Evolutionary conservation across 2,329 filamentous ascomycete genomes (phyloP).

Genomic region (Aspergillus quadrilineatus): DNA sequence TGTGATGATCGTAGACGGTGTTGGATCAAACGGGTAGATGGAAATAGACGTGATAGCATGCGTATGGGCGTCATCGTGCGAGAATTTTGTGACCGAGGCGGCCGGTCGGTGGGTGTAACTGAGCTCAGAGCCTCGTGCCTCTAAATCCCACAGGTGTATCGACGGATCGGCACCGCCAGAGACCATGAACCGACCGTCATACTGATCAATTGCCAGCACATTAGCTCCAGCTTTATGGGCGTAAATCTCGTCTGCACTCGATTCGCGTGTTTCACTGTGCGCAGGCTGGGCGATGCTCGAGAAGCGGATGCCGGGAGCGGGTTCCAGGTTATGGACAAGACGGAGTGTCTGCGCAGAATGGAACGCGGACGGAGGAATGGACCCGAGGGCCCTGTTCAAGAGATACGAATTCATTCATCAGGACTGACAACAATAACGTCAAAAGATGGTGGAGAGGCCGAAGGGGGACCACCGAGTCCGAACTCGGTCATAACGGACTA

Average conservation of each 20-base stretch:
- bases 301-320: conserved; percentile 67
- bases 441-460: not conserved
- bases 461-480: not conserved
- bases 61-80: conserved; percentile 42
- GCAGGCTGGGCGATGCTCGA: conserved; percentile 51
- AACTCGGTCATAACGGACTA: not conserved
- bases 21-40: conserved; percentile 50
- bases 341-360: conserved; percentile 64
- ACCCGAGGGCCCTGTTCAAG: conserved; percentile 72
- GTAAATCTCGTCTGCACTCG: conserved; percentile 29
- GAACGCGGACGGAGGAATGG: conserved; percentile 62
- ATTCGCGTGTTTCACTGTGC: not conserved
- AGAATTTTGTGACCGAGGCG: conserved; percentile 43
- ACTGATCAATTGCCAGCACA: conserved; percentile 74
- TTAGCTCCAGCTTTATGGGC: conserved; percentile 80
- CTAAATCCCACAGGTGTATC: conserved; percentile 84
- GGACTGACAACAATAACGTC: not conserved
- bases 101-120: conserved; percentile 55
- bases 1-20: conserved; percentile 46
- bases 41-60: conserved; percentile 49
- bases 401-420: conserved; percentile 75
- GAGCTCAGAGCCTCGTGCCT: conserved; percentile 54
- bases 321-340: conserved; percentile 68
- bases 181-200: conserved; percentile 75
- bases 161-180: conserved; percentile 85